These are phyloP conservation scores for Chaetomium fimeti DNA, from an alignment of 495 filamentous ascomycete species.

Conservation along the genomic window DNA sequence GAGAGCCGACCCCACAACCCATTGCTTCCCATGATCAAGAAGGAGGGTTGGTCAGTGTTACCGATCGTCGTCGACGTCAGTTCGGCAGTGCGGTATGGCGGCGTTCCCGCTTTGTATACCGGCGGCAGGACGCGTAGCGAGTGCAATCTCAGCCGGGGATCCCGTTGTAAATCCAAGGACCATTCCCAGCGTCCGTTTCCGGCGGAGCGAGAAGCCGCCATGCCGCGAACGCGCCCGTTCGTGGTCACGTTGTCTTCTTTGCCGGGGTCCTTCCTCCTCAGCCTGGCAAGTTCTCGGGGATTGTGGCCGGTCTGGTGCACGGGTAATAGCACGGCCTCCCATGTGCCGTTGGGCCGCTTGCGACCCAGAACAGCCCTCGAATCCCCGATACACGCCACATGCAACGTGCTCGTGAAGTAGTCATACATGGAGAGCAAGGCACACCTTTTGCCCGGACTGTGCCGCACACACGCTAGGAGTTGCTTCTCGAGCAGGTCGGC, in stretches of 20 bases:
- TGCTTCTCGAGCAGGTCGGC: slow-evolving; percentile 18
- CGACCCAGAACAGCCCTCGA: slow-evolving; percentile 61
- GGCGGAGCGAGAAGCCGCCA: slow-evolving; percentile 59
- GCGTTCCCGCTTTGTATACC: not conserved
- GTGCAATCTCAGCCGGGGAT: slow-evolving; percentile 46
- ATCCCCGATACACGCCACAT: slow-evolving; percentile 54
- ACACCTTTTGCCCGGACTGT: too few relatives aligned
- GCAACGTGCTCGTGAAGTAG: slow-evolving; percentile 45
- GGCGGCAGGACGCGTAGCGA: not conserved
- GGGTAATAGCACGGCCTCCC: slow-evolving; percentile 53
- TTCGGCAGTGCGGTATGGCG: slow-evolving; percentile 41
- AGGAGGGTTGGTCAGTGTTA: slow-evolving; percentile 45
- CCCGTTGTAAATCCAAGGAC: slow-evolving; percentile 47
- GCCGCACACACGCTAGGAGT: slow-evolving; percentile 21
- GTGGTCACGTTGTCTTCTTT: slow-evolving; percentile 53
- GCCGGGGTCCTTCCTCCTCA: slow-evolving; percentile 57
- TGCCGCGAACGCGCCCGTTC: slow-evolving; percentile 56
- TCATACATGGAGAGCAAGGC: slow-evolving; percentile 60
- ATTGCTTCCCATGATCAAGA: slow-evolving; percentile 64
- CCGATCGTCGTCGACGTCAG: slow-evolving; percentile 58
- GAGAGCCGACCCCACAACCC: slow-evolving; percentile 64
- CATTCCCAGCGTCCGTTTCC: slow-evolving; percentile 66
- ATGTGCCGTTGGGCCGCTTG: slow-evolving; percentile 44
- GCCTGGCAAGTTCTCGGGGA: slow-evolving; percentile 48
- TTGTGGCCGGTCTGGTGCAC: slow-evolving; percentile 60